Conservation (phyloP, 2,329 filamentous ascomycete genomes). For the Ophiostoma ulmi region DNA sequence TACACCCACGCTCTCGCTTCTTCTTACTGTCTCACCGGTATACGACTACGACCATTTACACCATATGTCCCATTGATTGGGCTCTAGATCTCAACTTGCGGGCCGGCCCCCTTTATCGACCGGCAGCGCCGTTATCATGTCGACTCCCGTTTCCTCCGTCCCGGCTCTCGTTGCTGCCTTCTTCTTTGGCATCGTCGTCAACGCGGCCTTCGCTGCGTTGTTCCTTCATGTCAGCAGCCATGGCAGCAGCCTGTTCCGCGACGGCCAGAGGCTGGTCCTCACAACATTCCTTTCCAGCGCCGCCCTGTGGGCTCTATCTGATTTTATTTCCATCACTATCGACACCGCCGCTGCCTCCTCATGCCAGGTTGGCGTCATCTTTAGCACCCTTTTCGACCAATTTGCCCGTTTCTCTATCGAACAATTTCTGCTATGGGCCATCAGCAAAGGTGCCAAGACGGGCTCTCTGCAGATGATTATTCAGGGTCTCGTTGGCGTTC, state of each 20-base stretch:
- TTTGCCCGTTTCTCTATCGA: slow-evolving; percentile 49
- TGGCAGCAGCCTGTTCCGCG: slow-evolving; percentile 47
- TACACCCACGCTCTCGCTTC: not conserved
- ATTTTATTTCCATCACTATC: slow-evolving; percentile 48
- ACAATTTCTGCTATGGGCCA: slow-evolving; percentile 51
- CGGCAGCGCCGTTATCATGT: slow-evolving; percentile 40
- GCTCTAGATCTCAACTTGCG: slow-evolving; percentile 34
- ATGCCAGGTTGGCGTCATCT: slow-evolving; percentile 50
- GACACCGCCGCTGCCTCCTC: slow-evolving; percentile 39
- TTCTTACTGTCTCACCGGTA: slow-evolving; percentile 13
- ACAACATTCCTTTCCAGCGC: slow-evolving; percentile 48
- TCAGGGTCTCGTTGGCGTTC: slow-evolving; percentile 44
- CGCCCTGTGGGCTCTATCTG: slow-evolving; percentile 50
- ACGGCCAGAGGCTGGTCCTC: slow-evolving; percentile 62
- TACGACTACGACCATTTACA: slow-evolving; percentile 16
- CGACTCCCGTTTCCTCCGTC: slow-evolving; percentile 39
- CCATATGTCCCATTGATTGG: slow-evolving; percentile 46
- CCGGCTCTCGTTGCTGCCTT: slow-evolving; percentile 52
- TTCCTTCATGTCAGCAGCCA: slow-evolving; percentile 45
- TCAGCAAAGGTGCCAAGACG: slow-evolving; percentile 36
- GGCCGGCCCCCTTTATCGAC: slow-evolving; percentile 30
- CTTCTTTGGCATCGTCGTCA: slow-evolving; percentile 51
- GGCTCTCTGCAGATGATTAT: slow-evolving; percentile 38
- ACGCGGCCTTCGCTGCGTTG: slow-evolving; percentile 45
- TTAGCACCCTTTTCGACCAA: slow-evolving; percentile 54